These are phyloP conservation scores for Dioszegia crocea DNA, from an alignment of 768 basidiomycete genomes.

Conservation along the genomic window DNA sequence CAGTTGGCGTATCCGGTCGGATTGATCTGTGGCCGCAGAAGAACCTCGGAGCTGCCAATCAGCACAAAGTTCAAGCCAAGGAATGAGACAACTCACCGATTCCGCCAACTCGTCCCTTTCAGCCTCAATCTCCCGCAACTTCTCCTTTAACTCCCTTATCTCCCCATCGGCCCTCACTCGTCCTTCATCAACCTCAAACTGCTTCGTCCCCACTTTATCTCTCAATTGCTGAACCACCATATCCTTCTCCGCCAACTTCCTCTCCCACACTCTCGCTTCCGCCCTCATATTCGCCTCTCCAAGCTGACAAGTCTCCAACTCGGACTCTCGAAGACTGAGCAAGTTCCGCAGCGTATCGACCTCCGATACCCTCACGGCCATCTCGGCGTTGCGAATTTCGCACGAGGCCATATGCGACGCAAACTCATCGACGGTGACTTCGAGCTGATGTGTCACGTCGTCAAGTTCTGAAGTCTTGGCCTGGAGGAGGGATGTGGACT, in stretches of 20 bases:
- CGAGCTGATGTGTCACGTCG: conserved; percentile 1
- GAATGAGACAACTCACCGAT: conserved; percentile 6
- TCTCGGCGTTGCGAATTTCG: not conserved
- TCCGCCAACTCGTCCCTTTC: conserved; percentile 16
- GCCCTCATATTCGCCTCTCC: not conserved
- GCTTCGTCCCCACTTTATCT: conserved; percentile 17
- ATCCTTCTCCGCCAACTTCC: conserved; percentile 16
- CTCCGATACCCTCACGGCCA: not conserved
- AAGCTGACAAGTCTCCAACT: not conserved
- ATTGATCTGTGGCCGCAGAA: not conserved
- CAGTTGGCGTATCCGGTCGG: not conserved
- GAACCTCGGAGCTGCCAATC: not conserved
- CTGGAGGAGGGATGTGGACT: not conserved
- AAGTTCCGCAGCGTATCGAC: not conserved
- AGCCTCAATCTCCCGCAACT: not conserved
- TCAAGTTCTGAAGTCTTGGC: not conserved
- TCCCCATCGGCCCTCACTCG: conserved; percentile 9
- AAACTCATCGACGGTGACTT: conserved; percentile 11
- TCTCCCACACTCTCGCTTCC: not conserved
- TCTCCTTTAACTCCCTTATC: conserved; percentile 16
- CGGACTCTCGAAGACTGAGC: not conserved
- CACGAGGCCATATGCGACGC: not conserved
- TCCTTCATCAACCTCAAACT: conserved; percentile 26
- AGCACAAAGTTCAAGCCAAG: not conserved
- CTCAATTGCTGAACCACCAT: conserved; percentile 10